These are phyloP conservation scores for Collybiopsis luxurians DNA, from an alignment of 768 basidiomycete genomes.

Conservation along the genomic window DNA sequence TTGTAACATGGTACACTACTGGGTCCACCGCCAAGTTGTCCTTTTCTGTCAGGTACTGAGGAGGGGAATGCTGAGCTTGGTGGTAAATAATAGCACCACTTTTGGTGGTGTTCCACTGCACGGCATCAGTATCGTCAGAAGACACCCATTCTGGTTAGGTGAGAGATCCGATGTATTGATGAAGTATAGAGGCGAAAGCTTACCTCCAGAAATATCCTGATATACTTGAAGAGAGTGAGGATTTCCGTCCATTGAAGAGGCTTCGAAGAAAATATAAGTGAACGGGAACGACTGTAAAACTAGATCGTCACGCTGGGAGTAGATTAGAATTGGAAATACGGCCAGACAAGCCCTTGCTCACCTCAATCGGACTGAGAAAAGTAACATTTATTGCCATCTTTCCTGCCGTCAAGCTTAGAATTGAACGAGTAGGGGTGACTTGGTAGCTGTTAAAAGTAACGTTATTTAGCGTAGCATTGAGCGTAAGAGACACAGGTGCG, in stretches of 20 bases:
- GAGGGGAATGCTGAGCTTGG: conserved; percentile 1
- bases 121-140: not conserved
- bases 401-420: conserved; percentile 49
- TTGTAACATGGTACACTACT: conserved; percentile 10
- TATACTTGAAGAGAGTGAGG: conserved; percentile 26
- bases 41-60: conserved; percentile 7
- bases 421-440: conserved; percentile 18
- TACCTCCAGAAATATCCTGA: conserved; percentile 25
- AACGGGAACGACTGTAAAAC: conserved; percentile 29
- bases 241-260: conserved; percentile 19
- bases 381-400: conserved; percentile 47
- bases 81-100: conserved; percentile 8
- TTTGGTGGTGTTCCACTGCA: conserved; percentile 12
- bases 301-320: conserved; percentile 13
- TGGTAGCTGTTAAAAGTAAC: conserved; percentile 4
- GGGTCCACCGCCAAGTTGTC: conserved; percentile 12
- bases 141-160: conserved; percentile 11
- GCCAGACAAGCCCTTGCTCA: not conserved
- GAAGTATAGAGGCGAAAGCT: not conserved
- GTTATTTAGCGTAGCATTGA: not conserved
- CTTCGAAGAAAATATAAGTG: conserved; percentile 23
- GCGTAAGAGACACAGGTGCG: conserved; percentile 7
- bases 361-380: conserved; percentile 41
- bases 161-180: not conserved
- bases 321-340: not conserved